A percentile compares a stretch with the other conserved stretches of the same genome.
Evolutionary conservation across 2,329 filamentous ascomycete species (phyloP).

Genomic region (Cladosporium colombiae): DNA sequence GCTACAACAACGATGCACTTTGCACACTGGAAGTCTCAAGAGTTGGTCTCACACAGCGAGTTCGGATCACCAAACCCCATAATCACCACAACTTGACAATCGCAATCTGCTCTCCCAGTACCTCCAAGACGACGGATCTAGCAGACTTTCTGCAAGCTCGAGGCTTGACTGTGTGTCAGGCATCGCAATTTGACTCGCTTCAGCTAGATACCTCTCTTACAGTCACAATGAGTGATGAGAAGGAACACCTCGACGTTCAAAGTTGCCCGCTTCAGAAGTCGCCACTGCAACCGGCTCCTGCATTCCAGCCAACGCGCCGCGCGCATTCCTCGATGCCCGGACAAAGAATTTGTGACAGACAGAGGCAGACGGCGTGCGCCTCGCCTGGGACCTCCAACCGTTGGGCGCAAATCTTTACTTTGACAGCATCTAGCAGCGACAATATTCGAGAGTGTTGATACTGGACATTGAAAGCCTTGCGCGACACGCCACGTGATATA

Average conservation of each 20-base stretch:
- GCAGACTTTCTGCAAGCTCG: too few relatives aligned
- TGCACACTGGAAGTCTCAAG: too few relatives aligned
- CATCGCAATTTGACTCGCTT: too few relatives aligned
- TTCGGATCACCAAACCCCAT: too few relatives aligned
- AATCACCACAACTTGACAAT: too few relatives aligned
- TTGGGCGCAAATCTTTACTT: neutral
- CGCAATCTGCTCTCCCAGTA: too few relatives aligned
- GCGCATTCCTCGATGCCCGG: neutral
- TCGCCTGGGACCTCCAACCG: neutral
- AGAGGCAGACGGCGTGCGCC: neutral
- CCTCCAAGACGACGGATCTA: neutral
- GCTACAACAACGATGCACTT: too few relatives aligned
- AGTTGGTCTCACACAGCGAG: too few relatives aligned
- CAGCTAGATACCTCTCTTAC: too few relatives aligned
- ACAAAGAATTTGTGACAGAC: neutral
- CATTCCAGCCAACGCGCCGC: neutral
- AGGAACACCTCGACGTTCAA: neutral
- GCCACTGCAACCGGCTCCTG: neutral
- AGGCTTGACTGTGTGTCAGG: neutral
- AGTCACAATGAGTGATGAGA: neutral
- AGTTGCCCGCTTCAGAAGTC: neutral
- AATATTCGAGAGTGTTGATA: neutral
- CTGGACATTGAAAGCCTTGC: neutral
- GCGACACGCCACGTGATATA: neutral
- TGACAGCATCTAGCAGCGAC: neutral